Evolutionary conservation across 176 grass and related monocot genomes (phyloP).

Genomic region (Olyra latifolia): DNA sequence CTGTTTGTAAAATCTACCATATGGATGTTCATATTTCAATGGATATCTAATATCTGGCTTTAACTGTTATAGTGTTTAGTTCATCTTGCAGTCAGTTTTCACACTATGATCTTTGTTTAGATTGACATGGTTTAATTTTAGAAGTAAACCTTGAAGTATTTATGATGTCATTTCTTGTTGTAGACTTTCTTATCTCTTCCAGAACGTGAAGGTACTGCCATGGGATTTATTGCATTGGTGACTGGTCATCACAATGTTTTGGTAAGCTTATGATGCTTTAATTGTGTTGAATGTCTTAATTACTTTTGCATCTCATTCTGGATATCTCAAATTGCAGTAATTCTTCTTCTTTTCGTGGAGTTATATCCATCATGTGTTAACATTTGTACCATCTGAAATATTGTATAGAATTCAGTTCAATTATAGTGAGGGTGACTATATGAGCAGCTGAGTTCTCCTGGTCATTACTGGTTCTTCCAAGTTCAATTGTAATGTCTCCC

Average conservation of each 20-base stretch:
- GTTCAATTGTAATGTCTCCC: conserved; percentile 12
- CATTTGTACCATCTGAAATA: conserved; percentile 1
- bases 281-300: background rate
- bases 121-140: conserved; percentile 18
- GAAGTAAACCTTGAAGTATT: background rate
- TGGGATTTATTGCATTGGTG: conserved; percentile 67
- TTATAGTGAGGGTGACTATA: background rate
- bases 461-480: background rate
- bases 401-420: background rate
- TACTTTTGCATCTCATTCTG: background rate
- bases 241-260: conserved; percentile 49
- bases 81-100: conserved; percentile 7
- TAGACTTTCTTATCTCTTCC: conserved; percentile 80
- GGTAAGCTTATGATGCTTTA: conserved; percentile 47
- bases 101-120: conserved; percentile 2
- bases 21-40: background rate
- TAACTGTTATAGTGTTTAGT: background rate
- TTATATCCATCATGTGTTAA: background rate
- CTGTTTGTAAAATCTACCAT: conserved; percentile 17
- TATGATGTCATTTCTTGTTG: conserved; percentile 30
- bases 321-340: background rate
- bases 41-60: background rate
- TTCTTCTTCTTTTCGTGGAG: background rate
- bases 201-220: conserved; percentile 52
- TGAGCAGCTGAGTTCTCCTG: background rate